Percentiles rank a stretch among this genome's conserved stretches.
These are phyloP conservation scores for Globisporangium solare DNA, from an alignment of 352 stramenopile genomes.

Conservation along the genomic window DNA sequence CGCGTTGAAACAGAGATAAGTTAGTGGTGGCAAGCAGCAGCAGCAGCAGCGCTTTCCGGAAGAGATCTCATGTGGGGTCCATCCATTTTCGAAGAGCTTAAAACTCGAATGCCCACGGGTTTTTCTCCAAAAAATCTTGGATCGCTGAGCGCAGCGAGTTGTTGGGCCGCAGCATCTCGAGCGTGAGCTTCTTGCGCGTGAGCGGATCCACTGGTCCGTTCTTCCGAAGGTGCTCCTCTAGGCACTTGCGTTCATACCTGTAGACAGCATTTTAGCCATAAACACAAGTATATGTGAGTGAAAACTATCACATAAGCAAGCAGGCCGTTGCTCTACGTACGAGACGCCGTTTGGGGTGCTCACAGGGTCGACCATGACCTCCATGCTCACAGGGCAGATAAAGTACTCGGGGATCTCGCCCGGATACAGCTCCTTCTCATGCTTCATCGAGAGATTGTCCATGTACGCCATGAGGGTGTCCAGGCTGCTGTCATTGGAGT, in stretches of 20 bases:
- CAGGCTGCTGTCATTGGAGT: conserved; percentile 17
- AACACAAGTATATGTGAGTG: no score
- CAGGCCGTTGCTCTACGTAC: conserved; percentile 24
- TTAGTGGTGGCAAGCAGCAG: no score
- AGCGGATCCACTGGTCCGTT: conserved; percentile 71
- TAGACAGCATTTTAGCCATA: no score
- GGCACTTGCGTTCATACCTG: conserved; percentile 54
- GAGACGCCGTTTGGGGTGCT: conserved; percentile 77
- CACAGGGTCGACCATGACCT: conserved; percentile 76
- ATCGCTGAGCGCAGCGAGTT: conserved; percentile 59
- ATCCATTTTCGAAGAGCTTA: conserved; percentile 13
- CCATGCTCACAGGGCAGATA: conserved; percentile 78
- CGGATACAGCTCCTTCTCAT: conserved; percentile 44
- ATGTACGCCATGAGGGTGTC: conserved; percentile 61
- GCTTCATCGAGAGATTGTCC: conserved; percentile 40
- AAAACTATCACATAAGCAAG: no score
- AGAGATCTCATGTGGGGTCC: no score
- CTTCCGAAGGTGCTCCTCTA: conserved; percentile 64
- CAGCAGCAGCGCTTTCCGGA: no score
- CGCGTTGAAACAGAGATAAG: no score
- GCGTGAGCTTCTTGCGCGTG: conserved; percentile 54
- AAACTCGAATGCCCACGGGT: conserved; percentile 74
- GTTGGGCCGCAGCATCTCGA: conserved; percentile 74
- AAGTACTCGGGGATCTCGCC: conserved; percentile 75
- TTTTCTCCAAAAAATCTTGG: conserved; percentile 67